These are phyloP conservation scores for Fomitopsis schrenkii DNA, from an alignment of 1,284 basidiomycete species.

Conservation along the genomic window DNA sequence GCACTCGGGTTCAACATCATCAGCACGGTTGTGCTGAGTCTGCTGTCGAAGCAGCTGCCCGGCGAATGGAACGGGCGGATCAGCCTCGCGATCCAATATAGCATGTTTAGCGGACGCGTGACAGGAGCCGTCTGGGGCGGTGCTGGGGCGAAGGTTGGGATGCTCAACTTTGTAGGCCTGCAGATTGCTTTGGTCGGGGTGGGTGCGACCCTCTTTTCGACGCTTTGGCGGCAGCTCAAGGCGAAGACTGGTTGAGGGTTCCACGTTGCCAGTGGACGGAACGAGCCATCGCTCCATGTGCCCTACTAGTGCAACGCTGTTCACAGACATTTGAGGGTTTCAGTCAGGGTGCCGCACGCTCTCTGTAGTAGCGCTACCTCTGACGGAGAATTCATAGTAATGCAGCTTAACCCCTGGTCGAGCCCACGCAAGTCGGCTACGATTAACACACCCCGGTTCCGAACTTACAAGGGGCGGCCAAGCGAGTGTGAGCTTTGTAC, in stretches of 20 bases:
- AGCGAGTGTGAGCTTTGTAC: too few species aligned
- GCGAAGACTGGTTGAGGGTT: conserved; percentile 40
- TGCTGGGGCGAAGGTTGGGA: conserved; percentile 59
- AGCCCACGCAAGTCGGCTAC: too few species aligned
- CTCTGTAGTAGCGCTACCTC: too few species aligned
- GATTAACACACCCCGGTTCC: too few species aligned
- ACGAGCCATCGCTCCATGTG: neutral
- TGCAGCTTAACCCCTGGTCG: too few species aligned
- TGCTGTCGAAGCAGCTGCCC: conserved; percentile 68
- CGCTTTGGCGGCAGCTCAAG: conserved; percentile 61
- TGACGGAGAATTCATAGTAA: too few species aligned
- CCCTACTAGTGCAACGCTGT: too few species aligned
- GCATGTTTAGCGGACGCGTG: conserved; percentile 60
- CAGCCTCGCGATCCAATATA: conserved; percentile 61
- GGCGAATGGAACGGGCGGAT: conserved; percentile 53
- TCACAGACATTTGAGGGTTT: too few species aligned
- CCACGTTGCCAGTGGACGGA: neutral
- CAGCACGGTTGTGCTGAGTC: conserved; percentile 59
- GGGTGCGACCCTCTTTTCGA: conserved; percentile 48
- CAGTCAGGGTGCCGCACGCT: too few species aligned
- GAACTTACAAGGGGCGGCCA: too few species aligned
- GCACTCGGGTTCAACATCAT: conserved; percentile 70
- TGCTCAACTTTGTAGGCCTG: conserved; percentile 58
- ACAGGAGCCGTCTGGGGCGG: conserved; percentile 68
- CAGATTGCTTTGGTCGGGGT: conserved; percentile 60